Percentiles rank a stretch among this genome's conserved stretches.
These are phyloP conservation scores for Pinus tabuliformis DNA, from an alignment of 75 land plant genomes.

Conservation along the genomic window DNA sequence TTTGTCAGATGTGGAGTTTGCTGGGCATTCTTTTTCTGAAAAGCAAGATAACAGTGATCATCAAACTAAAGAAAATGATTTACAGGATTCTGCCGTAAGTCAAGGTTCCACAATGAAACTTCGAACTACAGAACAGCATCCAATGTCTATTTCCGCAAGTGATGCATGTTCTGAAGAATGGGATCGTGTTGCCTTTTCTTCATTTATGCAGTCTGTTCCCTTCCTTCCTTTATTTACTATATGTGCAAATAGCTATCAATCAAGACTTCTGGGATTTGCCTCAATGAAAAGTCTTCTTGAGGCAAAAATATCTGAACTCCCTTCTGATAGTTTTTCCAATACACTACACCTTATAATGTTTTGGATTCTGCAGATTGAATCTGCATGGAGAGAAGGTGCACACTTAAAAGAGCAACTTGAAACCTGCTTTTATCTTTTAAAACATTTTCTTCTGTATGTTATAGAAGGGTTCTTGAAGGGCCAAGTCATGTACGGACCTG, in stretches of 20 bases:
- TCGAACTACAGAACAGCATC: not conserved
- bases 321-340: conserved; percentile 13
- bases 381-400: conserved; percentile 20
- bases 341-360: conserved; percentile 41
- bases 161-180: conserved; percentile 9
- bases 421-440: conserved; percentile 41
- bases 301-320: conserved; percentile 23
- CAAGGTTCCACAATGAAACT: not conserved
- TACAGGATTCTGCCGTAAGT: not conserved
- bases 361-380: conserved; percentile 41
- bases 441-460: conserved; percentile 19
- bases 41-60: not conserved
- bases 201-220: conserved; percentile 43
- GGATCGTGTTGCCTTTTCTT: conserved; percentile 28
- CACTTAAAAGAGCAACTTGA: conserved; percentile 28
- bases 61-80: not conserved
- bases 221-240: conserved; percentile 55
- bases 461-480: not conserved
- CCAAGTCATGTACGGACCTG: not conserved
- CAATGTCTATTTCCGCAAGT: not conserved
- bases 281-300: conserved; percentile 33
- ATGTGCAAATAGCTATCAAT: conserved; percentile 16
- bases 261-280: conserved; percentile 13
- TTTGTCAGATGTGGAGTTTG: conserved; percentile 25
- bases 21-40: not conserved